Conservation (phyloP, 176 grass and related monocot species). For the Stipa capillata region DNA sequence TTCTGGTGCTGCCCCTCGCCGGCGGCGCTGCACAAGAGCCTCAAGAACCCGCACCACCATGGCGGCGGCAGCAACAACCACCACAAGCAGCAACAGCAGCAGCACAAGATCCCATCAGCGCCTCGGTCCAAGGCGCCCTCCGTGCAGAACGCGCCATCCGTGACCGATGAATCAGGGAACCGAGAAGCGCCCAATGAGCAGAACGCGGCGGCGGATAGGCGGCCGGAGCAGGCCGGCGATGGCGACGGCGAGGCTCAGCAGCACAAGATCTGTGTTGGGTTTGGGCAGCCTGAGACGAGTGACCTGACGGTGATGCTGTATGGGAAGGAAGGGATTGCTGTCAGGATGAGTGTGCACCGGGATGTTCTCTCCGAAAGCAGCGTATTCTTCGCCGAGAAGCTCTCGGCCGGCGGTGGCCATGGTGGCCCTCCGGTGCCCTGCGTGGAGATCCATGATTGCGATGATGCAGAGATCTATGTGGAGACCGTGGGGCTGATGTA, state of each 20-base stretch:
- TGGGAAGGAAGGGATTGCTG: constrained; percentile 64
- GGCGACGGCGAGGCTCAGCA: constrained; percentile 5
- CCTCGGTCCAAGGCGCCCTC: constrained; percentile 31
- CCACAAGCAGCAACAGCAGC: no score
- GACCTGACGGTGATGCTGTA: constrained; percentile 65
- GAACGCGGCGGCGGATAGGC: not conserved
- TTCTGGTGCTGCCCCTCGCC: constrained; percentile 97
- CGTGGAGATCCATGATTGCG: constrained; percentile 53
- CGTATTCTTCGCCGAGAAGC: constrained; percentile 58
- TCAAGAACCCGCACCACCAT: constrained; percentile 63
- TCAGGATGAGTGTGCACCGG: constrained; percentile 68
- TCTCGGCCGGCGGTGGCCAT: not conserved
- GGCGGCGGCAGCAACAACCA: not conserved
- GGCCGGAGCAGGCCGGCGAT: not conserved
- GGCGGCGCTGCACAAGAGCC: constrained; percentile 74
- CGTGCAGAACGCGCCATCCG: constrained; percentile 21
- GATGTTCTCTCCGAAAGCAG: constrained; percentile 55
- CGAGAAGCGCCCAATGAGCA: not conserved
- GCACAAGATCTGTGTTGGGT: constrained; percentile 69
- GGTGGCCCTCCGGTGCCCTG: not conserved
- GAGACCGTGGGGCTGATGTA: constrained; percentile 66
- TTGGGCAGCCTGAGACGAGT: constrained; percentile 66
- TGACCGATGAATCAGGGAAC: constrained; percentile 6
- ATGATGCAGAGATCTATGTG: constrained; percentile 57
- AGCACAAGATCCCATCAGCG: constrained; percentile 13